These are phyloP conservation scores for Penicillium crustosum DNA, from an alignment of 2,329 filamentous ascomycete genomes.

Conservation along the genomic window DNA sequence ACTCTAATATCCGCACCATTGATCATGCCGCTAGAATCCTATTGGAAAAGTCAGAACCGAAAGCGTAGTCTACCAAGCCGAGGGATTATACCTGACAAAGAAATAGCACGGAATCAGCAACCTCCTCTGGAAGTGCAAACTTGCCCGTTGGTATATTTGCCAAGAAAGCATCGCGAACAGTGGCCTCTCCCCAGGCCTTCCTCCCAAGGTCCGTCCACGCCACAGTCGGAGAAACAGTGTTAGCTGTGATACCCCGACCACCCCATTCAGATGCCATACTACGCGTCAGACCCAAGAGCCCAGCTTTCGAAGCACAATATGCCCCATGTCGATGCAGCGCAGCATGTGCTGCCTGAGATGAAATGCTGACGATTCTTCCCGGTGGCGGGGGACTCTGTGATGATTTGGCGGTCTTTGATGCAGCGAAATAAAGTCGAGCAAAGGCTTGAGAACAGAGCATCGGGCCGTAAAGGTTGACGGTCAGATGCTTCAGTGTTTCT, in stretches of 20 bases:
- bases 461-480: constrained; percentile 48
- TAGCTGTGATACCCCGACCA: constrained; percentile 47
- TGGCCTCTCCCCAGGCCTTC: constrained; percentile 43
- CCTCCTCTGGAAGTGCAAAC: constrained; percentile 42
- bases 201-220: constrained; percentile 50
- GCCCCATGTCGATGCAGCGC: constrained; percentile 48
- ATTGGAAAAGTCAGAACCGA: background rate
- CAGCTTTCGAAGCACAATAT: constrained; percentile 52
- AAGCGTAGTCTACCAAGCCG: background rate
- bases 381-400: constrained; percentile 29
- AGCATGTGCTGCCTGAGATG: constrained; percentile 49
- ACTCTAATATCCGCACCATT: constrained; percentile 44
- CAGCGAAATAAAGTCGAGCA: constrained; percentile 42
- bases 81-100: constrained; percentile 35
- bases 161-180: constrained; percentile 39
- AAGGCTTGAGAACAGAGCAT: constrained; percentile 50
- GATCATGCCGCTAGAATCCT: constrained; percentile 45
- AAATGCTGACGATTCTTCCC: constrained; percentile 49
- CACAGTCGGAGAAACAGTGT: constrained; percentile 49
- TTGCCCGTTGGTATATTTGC: constrained; percentile 41
- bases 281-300: constrained; percentile 45
- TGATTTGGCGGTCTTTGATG: constrained; percentile 20
- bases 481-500: constrained; percentile 47
- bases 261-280: constrained; percentile 52
- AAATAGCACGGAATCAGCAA: constrained; percentile 42